Conservation (phyloP, 441 rosid species). For the Omphalea diandra region DNA sequence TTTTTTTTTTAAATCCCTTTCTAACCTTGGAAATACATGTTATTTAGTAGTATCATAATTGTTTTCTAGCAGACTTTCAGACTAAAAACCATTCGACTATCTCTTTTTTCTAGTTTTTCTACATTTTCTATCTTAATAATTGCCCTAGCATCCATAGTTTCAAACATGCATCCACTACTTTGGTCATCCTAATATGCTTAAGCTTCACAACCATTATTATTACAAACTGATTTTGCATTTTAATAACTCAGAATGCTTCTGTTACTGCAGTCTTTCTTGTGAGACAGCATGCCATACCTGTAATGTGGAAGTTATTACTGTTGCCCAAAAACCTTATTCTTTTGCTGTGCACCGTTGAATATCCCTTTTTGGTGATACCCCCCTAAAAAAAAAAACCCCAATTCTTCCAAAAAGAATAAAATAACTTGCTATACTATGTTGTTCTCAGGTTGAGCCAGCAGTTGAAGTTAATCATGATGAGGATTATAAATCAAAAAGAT, state of each 20-base stretch:
- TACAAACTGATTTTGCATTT: not conserved
- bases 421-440: slow-evolving; percentile 1
- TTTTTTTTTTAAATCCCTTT: not conserved
- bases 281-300: too few species aligned
- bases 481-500: slow-evolving; percentile 65
- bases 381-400: not conserved
- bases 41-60: not conserved
- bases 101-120: not conserved
- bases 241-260: not conserved
- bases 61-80: not conserved
- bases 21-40: not conserved
- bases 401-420: too few species aligned
- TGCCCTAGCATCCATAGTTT: not conserved
- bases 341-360: too few species aligned
- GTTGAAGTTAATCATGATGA: slow-evolving; percentile 78
- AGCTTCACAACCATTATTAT: not conserved
- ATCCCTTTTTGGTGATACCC: too few species aligned
- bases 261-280: not conserved
- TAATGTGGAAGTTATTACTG: too few species aligned
- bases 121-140: not conserved
- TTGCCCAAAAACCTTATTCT: too few species aligned
- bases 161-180: not conserved
- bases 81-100: not conserved
- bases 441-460: slow-evolving; percentile 69
- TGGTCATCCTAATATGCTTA: not conserved